Evolutionary conservation across 2,329 filamentous ascomycete genomes (phyloP).

Genomic region (Talaromyces sp.): DNA sequence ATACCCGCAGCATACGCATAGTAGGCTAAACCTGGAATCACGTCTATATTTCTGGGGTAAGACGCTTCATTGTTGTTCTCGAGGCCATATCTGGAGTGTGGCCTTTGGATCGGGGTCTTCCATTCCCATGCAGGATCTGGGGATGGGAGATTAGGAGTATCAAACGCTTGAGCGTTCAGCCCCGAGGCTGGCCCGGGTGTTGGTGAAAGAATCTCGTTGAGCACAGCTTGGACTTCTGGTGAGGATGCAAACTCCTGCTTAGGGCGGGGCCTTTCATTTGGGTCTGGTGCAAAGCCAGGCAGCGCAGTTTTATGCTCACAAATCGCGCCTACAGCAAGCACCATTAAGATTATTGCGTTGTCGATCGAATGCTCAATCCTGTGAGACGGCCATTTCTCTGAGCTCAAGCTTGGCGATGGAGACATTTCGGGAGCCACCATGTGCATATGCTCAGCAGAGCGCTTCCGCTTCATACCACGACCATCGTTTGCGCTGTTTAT

Average conservation of each 20-base stretch:
- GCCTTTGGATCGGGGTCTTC: slow-evolving; percentile 18
- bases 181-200: slow-evolving; percentile 11
- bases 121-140: slow-evolving; percentile 20
- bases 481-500: slow-evolving; percentile 21
- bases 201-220: slow-evolving; percentile 26
- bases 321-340: slow-evolving; percentile 83
- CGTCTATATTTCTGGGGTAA: slow-evolving; percentile 65
- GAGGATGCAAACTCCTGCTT: slow-evolving; percentile 2
- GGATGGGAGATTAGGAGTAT: slow-evolving; percentile 22
- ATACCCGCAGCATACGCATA: slow-evolving; percentile 85
- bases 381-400: slow-evolving; percentile 17
- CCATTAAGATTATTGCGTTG: slow-evolving; percentile 76
- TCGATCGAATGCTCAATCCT: slow-evolving; percentile 61
- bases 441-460: slow-evolving; percentile 32
- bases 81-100: slow-evolving; percentile 14
- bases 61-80: slow-evolving; percentile 22
- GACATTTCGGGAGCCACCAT: slow-evolving; percentile 25
- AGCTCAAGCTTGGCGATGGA: slow-evolving; percentile 19
- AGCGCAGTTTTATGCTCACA: slow-evolving; percentile 54
- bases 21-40: slow-evolving; percentile 85
- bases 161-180: slow-evolving; percentile 21
- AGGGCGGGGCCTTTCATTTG: slow-evolving; percentile 7
- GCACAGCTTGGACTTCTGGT: slow-evolving; percentile 22
- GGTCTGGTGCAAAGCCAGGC: slow-evolving; percentile 51
- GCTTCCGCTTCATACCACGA: slow-evolving; percentile 37